phyloP scores from a whole-genome alignment of 1,284 basidiomycete genomes.

The Mycena citricolor region DNA sequence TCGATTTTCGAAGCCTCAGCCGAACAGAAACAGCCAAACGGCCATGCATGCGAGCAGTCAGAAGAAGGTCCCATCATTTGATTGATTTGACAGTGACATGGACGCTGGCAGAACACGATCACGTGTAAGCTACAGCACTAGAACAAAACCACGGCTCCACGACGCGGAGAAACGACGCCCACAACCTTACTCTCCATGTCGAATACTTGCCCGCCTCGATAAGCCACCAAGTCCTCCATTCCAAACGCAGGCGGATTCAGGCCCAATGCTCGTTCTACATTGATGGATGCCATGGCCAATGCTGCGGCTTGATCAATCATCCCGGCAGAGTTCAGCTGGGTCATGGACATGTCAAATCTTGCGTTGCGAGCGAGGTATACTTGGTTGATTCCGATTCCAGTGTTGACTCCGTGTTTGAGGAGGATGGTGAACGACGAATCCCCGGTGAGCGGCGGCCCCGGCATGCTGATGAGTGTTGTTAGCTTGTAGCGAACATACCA shows the following conservation, averaged over 20 bases:
- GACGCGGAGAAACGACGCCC: slow-evolving; percentile 41
- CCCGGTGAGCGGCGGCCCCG: slow-evolving; percentile 62
- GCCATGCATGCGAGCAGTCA: too few species aligned
- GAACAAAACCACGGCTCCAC: slow-evolving; percentile 28
- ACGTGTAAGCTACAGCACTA: too few species aligned
- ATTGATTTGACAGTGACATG: too few species aligned
- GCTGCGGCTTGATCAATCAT: slow-evolving; percentile 23
- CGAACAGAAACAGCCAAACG: too few species aligned
- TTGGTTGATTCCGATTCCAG: slow-evolving; percentile 58
- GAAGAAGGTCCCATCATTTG: too few species aligned
- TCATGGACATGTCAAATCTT: slow-evolving; percentile 66
- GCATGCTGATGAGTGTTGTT: slow-evolving; percentile 39
- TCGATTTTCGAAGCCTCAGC: too few species aligned
- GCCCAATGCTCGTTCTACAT: slow-evolving; percentile 51
- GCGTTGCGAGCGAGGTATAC: slow-evolving; percentile 57
- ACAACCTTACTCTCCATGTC: slow-evolving; percentile 52
- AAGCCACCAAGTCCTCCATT: slow-evolving; percentile 55
- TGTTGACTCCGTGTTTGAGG: slow-evolving; percentile 54
- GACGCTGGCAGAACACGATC: too few species aligned
- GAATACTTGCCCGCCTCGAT: slow-evolving; percentile 46
- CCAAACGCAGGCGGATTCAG: slow-evolving; percentile 27
- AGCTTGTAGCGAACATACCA: background rate
- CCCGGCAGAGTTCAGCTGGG: slow-evolving; percentile 27
- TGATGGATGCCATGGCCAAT: slow-evolving; percentile 30
- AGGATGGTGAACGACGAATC: slow-evolving; percentile 53